Base-by-base conservation (phyloP, 192 early-diverging fungal species). In the Coemansia sp. region DNA sequence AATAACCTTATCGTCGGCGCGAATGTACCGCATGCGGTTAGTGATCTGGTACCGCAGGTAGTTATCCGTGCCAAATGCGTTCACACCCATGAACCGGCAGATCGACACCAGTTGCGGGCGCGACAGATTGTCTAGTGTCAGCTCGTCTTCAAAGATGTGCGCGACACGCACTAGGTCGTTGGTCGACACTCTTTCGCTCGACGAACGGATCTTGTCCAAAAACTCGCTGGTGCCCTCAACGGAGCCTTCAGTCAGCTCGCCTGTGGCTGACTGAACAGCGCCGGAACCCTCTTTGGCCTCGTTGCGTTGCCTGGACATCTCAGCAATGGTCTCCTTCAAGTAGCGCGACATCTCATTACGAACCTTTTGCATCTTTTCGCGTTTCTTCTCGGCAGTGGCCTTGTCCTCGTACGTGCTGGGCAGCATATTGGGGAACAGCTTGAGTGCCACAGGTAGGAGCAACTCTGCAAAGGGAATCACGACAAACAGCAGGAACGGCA, bases 1-100 rank as follows among this genome's bases (percentile, higher is more conserved):
- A 65, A 97, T 96, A 80, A 96, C 83, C 83, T 90, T 82, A 73
- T 98, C 97, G 85, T 98, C 97, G 13, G 88, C 86, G 53, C 93
- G 89, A 65, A 98, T 91, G 57, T 92, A 88, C 41, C 85, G 84
- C 88, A 97, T 92, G 63, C 90, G 87, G 66, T 91, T 90, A 24
- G 94, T 89, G 71, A 98, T 94, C 78, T 93, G 93, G 83, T 93
- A 92, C 63, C 94, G 89, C 64, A 98, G 87, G 73, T 94, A 96
- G 59, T 93, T 90, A 83, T 98, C 97, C n/a, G 95, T 96, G 40
- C 97, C 97, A 77, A 97, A 98, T n/a, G 93, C 91, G 59, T 94
- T 95, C 64, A 96, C 86, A 66, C 90, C 90, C 95, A 98, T 95
- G 85, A 93, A 98, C 62, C 92, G 89, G 72, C 92, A 92, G 90